Evolutionary conservation across 306 rosid species (phyloP), one percentile per base, ranked within the genome.

Genomic region (Sicyos edulis): DNA sequence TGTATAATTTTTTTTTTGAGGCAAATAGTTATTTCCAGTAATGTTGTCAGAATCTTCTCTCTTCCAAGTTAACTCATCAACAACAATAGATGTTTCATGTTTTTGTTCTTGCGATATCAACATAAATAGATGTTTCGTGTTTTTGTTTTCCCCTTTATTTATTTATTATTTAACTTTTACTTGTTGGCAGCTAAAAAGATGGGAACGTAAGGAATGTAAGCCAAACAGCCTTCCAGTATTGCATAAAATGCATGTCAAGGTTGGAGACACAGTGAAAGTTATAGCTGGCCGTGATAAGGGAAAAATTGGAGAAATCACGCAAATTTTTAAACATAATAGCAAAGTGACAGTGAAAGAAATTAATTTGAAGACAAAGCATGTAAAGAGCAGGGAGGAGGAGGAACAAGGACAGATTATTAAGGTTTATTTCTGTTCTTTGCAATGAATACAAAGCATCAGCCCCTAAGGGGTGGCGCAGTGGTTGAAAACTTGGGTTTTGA

Each of bases 191-290:
- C 78, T 87, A 56, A 91, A 86, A 77, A 86, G 77, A 76, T 93
- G 99, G 97, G 97, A 93, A 81, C 81, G 96, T 71, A 89, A 89
- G 83, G 88, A 93, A 67, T 91, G 99, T 67, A 93, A 93, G 85
- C 92, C 96, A 62, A 93, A 91, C 85, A 81, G 97, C 75, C 92
- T 93, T 74, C 99, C 96, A 2, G 49, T 89, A 54, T 77, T 93
- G 64, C 99, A 83, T 52, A 93, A 91, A 75, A 83, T 91, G 96
- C 99, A 93, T 70, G 99, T 93, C 63, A 93, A 81, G 86, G 68
- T 91, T 78, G 99, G 99, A 67, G 99, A 93, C 74, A 91, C 87
- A 0, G 95, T 93, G 74, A 85, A 93, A 82, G 75, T 93, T 67
- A 93, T 91, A 81, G 78, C 97, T 15, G 99, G 99, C 58, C 92